These are phyloP conservation scores for Taiozyma sp. DNA, from an alignment of 1,139 yeast genomes.

Conservation along the genomic window DNA sequence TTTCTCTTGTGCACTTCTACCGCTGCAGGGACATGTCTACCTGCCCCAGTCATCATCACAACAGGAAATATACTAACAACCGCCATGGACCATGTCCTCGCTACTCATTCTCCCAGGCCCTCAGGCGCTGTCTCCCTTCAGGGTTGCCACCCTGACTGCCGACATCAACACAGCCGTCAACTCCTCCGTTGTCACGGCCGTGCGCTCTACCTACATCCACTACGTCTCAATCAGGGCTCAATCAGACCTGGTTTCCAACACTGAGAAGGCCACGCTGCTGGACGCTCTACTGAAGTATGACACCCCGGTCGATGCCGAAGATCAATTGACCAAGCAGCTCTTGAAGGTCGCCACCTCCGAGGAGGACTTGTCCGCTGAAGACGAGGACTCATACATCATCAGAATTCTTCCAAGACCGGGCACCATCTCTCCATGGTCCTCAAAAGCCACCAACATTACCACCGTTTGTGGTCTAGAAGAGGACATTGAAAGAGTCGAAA, in stretches of 20 bases:
- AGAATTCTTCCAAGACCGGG: constrained; percentile 91
- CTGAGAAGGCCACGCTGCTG: constrained; percentile 44
- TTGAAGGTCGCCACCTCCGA: constrained; percentile 34
- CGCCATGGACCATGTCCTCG: constrained; percentile 15
- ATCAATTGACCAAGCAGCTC: constrained; percentile 45
- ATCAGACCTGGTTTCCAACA: constrained; percentile 27
- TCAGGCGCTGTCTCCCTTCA: constrained; percentile 80
- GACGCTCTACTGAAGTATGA: constrained; percentile 73
- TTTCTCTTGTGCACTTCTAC: not conserved
- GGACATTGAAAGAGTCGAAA: constrained; percentile 77
- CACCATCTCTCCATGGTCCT: constrained; percentile 98
- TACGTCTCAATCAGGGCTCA: constrained; percentile 57
- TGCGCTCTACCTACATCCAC: constrained; percentile 77
- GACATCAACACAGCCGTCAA: constrained; percentile 70
- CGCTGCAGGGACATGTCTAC: no score
- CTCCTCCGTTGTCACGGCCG: constrained; percentile 57
- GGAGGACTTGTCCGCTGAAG: constrained; percentile 29
- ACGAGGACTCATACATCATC: constrained; percentile 54
- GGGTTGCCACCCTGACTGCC: constrained; percentile 67
- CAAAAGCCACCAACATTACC: constrained; percentile 95
- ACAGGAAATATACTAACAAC: not conserved
- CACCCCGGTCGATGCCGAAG: constrained; percentile 51
- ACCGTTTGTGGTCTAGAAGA: constrained; percentile 79
- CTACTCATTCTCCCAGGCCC: constrained; percentile 83
- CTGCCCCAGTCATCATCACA: no score